A percentile compares a stretch with the other conserved stretches of the same genome.
Conservation (phyloP, 2,329 filamentous ascomycete genomes). For the Penicillium sp. region DNA sequence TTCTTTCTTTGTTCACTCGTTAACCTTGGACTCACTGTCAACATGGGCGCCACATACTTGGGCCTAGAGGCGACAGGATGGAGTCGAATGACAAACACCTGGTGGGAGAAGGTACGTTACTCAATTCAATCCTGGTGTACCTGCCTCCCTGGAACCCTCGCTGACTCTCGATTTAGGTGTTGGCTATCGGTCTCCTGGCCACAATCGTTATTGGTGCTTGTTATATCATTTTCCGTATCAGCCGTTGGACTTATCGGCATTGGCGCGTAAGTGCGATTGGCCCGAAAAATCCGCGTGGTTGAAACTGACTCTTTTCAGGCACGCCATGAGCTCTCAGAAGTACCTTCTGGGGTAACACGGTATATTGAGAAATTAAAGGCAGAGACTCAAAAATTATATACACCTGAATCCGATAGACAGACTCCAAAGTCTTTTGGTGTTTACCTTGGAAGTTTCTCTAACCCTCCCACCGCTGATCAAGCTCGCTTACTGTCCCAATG, state of each 20-base stretch:
- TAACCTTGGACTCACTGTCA: neutral
- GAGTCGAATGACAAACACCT: conserved; percentile 1
- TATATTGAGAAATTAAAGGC: neutral
- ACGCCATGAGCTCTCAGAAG: neutral
- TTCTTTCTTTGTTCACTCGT: conserved; percentile 2
- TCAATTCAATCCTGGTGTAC: neutral
- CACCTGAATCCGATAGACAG: neutral
- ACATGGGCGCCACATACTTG: neutral
- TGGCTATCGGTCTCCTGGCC: neutral
- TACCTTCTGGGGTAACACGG: neutral
- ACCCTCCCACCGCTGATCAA: neutral
- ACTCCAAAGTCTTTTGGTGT: neutral
- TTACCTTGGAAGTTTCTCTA: conserved; percentile 1
- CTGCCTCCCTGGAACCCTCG: neutral
- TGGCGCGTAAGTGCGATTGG: conserved; percentile 3
- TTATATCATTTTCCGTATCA: neutral
- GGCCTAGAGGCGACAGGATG: neutral
- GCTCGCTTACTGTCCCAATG: neutral
- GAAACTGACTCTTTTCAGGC: neutral
- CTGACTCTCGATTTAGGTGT: neutral
- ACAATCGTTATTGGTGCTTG: neutral
- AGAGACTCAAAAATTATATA: neutral
- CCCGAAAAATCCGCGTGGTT: neutral
- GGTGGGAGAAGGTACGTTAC: conserved; percentile 1
- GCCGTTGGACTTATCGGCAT: neutral